These are phyloP conservation scores for Phyllostachys edulis DNA, from an alignment of 176 grass and related monocot species.

Conservation along the genomic window DNA sequence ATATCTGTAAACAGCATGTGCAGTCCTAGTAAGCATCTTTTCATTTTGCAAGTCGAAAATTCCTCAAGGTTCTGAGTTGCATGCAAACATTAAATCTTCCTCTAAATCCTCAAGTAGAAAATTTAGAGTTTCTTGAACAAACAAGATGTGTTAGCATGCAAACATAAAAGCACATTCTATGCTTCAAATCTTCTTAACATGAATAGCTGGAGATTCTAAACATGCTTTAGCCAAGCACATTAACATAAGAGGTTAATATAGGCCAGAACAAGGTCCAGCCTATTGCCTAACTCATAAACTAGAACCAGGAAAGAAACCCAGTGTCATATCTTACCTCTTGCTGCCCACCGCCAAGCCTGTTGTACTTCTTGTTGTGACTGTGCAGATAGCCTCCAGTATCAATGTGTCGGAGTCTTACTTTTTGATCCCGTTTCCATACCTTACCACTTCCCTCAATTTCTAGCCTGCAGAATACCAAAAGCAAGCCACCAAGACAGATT, in stretches of 20 bases:
- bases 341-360: conserved; percentile 72
- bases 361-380: conserved; percentile 84
- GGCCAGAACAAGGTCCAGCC: neutral
- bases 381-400: conserved; percentile 75
- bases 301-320: neutral
- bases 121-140: conserved; percentile 1
- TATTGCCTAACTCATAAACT: neutral
- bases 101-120: neutral
- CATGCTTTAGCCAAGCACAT: neutral
- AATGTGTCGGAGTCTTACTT: conserved; percentile 63
- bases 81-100: too few species aligned
- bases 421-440: conserved; percentile 66
- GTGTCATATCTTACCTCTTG: conserved; percentile 55
- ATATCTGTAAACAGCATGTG: neutral
- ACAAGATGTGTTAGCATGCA: neutral
- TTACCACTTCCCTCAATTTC: conserved; percentile 73
- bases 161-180: neutral
- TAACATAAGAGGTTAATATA: neutral
- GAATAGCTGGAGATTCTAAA: neutral
- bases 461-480: conserved; percentile 42
- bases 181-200: conserved; percentile 8
- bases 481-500: neutral
- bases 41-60: conserved; percentile 3
- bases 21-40: neutral
- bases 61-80: neutral